Evolutionary conservation across 2,329 filamentous ascomycete genomes (phyloP).

Genomic region (Colletotrichum salicis): DNA sequence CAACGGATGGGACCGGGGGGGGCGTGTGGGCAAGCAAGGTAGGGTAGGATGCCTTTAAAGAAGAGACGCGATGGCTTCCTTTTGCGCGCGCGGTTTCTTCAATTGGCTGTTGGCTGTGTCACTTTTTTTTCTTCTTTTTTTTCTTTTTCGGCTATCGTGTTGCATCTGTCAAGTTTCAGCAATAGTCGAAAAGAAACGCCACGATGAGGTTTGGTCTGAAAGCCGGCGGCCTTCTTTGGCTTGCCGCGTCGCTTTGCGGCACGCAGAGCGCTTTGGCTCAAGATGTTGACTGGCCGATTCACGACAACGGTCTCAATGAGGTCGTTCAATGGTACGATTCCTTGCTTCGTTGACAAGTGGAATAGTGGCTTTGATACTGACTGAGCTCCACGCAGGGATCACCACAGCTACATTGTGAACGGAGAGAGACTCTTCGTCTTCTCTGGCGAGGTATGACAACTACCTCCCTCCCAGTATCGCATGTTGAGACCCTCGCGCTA

Average conservation of each 20-base stretch:
- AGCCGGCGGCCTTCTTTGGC: slow-evolving; percentile 27
- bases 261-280: slow-evolving; percentile 15
- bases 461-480: background rate
- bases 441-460: slow-evolving; percentile 49
- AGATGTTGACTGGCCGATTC: slow-evolving; percentile 40
- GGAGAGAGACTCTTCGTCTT: slow-evolving; percentile 55
- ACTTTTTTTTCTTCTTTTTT: background rate
- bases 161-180: background rate
- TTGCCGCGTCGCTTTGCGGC: slow-evolving; percentile 28
- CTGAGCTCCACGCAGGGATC: slow-evolving; percentile 45
- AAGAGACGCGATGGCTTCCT: slow-evolving; percentile 2
- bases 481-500: background rate
- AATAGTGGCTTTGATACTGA: background rate
- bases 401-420: slow-evolving; percentile 53
- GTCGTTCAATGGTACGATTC: slow-evolving; percentile 45
- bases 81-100: slow-evolving; percentile 12
- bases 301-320: slow-evolving; percentile 45
- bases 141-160: background rate
- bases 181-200: background rate
- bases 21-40: background rate
- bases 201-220: slow-evolving; percentile 30
- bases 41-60: slow-evolving; percentile 2
- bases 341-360: background rate
- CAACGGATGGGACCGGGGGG: background rate
- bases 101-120: slow-evolving; percentile 5